phyloP scores from a whole-genome alignment of 2,329 filamentous ascomycete species.

The Dothidotthia symphoricarpi region DNA sequence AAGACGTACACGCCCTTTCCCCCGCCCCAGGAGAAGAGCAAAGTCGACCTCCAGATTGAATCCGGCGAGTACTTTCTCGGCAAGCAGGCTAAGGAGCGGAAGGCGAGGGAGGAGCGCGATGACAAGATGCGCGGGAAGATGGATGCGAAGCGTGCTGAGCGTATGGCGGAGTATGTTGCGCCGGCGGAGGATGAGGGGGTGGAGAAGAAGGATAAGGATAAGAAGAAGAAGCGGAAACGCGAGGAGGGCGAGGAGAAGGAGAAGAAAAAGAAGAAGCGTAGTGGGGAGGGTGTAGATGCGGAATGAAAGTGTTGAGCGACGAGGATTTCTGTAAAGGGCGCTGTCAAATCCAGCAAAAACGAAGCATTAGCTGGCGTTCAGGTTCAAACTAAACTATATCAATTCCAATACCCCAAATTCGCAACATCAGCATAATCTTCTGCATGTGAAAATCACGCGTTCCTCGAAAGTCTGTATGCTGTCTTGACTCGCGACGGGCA shows the following conservation, averaged over 20 bases:
- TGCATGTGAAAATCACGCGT: no score
- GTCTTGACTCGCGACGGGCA: background rate
- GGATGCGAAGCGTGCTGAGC: slow-evolving; percentile 81
- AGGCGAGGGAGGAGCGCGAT: slow-evolving; percentile 72
- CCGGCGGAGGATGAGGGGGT: slow-evolving; percentile 66
- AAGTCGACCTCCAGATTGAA: slow-evolving; percentile 97
- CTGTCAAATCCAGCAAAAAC: no score
- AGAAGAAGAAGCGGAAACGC: slow-evolving; percentile 47
- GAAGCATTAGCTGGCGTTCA: no score
- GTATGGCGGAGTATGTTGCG: slow-evolving; percentile 81
- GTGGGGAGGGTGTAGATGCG: slow-evolving; percentile 26
- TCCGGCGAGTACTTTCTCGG: slow-evolving; percentile 94
- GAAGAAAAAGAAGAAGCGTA: slow-evolving; percentile 45
- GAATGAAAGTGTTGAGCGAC: slow-evolving; percentile 17
- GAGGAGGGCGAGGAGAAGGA: slow-evolving; percentile 53
- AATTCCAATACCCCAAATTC: no score
- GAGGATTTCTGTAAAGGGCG: no score
- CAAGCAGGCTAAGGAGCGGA: slow-evolving; percentile 88
- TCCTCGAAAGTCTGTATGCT: background rate
- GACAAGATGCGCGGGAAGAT: slow-evolving; percentile 86
- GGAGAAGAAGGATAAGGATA: slow-evolving; percentile 52
- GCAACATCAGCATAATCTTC: no score
- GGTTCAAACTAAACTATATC: no score
- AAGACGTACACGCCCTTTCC: slow-evolving; percentile 97
- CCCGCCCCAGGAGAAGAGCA: slow-evolving; percentile 95